Evolutionary conservation across 768 basidiomycete genomes (phyloP), one percentile per base, ranked within the genome.

Genomic region (Clitopilus passeckerianus): DNA sequence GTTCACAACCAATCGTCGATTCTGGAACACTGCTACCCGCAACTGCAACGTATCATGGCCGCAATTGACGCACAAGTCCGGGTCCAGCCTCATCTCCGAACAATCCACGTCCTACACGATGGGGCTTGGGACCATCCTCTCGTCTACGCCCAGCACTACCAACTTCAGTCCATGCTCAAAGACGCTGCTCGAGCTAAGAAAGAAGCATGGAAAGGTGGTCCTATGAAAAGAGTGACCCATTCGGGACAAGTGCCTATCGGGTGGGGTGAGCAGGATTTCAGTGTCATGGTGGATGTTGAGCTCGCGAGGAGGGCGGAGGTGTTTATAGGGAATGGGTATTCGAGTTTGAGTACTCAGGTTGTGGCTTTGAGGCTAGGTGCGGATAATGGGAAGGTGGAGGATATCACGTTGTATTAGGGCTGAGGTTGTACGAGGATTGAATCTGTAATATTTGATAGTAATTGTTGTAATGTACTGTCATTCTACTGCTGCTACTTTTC

Each of bases 291-390:
- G 6, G 80, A 81, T 66, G 74, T 79, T 43, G 78, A 81, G 63
- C 61, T 81, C 34, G 80, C 76, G 5, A 70, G 73, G 55, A 69
- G 70, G 33, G 78, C 80, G 8, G 73, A 74, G 35, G 71, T 75
- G 6, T 80, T 80, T 55, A 71, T 81, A 37, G 80, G 79, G 12
- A 81, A 78, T 64, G 78, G 79, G 9, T 81, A 76, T 61, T 81
- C 80, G 24, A 80, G 77, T 61, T 64, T 81, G 56, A 77, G 73
- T 63, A 74, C 79, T 0, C 77, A 78, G 60, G 70, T 80, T 34
- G 62, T 77, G 12, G 80, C 78, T 18, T 60, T 81, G 60, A 68
- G 79, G 57, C 68, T 80, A 15, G 77, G 74, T 5, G 73, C 69
- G 9, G 74, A 75, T 57, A 68, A 68, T 6, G 72, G 75, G 15